A percentile compares a stretch with the other conserved stretches of the same genome.
Conservation (phyloP, 2,329 filamentous ascomycete genomes). For the Pestalotiopsis sp. region DNA sequence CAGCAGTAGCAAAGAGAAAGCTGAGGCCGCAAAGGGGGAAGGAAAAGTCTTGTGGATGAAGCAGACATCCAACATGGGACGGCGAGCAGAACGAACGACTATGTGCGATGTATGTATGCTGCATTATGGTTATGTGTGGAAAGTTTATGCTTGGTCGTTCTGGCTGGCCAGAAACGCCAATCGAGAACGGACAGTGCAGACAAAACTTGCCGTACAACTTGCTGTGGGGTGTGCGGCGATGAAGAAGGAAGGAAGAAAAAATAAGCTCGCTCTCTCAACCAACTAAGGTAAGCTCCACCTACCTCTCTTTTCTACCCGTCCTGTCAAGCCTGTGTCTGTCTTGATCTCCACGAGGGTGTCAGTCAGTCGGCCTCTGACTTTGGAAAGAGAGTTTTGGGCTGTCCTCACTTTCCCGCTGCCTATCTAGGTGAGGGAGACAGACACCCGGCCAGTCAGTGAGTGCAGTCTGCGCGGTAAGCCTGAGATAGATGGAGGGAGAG, state of each 20-base stretch:
- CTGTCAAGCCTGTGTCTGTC: not conserved
- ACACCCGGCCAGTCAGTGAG: too few relatives aligned
- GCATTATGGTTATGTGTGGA: not conserved
- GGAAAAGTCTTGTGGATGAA: too few relatives aligned
- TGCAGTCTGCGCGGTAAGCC: too few relatives aligned
- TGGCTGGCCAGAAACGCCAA: slow-evolving; percentile 6
- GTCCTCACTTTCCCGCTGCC: too few relatives aligned
- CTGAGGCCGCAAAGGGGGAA: too few relatives aligned
- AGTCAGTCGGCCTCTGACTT: not conserved
- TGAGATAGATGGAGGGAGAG: not conserved
- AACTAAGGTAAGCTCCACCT: not conserved
- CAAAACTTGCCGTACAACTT: not conserved
- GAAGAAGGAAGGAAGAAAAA: not conserved
- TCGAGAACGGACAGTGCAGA: not conserved
- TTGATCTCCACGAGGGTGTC: not conserved
- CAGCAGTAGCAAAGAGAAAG: too few relatives aligned
- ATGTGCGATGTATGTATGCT: not conserved
- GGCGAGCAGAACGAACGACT: not conserved
- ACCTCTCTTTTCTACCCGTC: too few relatives aligned
- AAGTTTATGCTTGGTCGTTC: not conserved
- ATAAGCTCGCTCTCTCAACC: not conserved
- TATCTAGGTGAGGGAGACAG: too few relatives aligned
- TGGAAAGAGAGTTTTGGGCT: not conserved
- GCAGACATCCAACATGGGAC: too few relatives aligned
- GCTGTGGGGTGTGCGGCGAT: not conserved